Conservation (phyloP, 106 monocot species). For the Dactylorhiza incarnata region DNA sequence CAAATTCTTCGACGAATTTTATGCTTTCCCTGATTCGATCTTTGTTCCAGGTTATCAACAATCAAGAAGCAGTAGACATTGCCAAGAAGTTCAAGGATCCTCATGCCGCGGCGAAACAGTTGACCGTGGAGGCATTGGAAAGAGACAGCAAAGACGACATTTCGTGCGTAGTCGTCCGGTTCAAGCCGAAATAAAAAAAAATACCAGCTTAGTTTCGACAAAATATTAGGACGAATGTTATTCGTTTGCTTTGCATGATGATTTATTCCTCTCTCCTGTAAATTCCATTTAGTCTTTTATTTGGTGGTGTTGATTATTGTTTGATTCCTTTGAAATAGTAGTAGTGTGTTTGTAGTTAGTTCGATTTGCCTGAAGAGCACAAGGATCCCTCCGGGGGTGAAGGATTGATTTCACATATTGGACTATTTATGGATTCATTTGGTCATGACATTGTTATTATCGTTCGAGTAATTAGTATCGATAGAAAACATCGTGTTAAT, state of each 20-base stretch:
- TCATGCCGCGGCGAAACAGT: constrained; percentile 46
- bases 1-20: neutral
- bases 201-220: neutral
- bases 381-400: neutral
- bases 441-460: neutral
- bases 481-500: neutral
- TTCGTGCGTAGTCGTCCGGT: constrained; percentile 63
- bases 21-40: neutral
- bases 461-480: neutral
- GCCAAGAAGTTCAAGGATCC: constrained; percentile 49
- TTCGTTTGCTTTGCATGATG: neutral
- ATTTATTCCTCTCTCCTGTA: neutral
- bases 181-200: constrained; percentile 17
- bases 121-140: constrained; percentile 43
- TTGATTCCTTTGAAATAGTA: neutral
- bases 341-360: neutral
- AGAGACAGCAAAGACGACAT: constrained; percentile 73
- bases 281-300: neutral
- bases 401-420: neutral
- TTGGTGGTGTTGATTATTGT: neutral
- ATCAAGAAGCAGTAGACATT: constrained; percentile 57
- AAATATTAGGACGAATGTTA: neutral
- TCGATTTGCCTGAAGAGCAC: neutral
- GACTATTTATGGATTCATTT: neutral
- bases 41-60: constrained; percentile 47